phyloP scores from a whole-genome alignment of 805 yeast species.

The Suhomyces sp. region DNA sequence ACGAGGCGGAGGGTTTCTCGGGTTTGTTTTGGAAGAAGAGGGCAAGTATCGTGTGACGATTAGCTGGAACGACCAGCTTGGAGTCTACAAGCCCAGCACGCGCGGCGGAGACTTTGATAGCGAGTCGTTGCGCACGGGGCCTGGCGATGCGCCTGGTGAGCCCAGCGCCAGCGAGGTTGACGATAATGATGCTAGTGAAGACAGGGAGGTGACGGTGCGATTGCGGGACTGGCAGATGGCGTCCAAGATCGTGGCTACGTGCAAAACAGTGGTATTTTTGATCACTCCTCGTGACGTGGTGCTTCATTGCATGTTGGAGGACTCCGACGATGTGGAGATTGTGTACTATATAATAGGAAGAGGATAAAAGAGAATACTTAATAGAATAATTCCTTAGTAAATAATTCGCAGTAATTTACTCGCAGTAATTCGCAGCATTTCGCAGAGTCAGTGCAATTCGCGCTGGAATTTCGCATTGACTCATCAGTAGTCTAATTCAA shows the following conservation, averaged over 20 bases:
- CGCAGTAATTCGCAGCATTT: background rate
- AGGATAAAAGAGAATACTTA: background rate
- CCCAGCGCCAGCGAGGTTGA: conserved; percentile 11
- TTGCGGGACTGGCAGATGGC: conserved; percentile 70
- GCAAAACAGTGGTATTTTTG: conserved; percentile 59
- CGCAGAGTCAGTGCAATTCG: background rate
- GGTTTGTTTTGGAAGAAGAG: conserved; percentile 54
- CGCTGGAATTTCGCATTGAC: background rate
- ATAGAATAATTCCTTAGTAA: too few relatives aligned
- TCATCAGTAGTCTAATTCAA: background rate
- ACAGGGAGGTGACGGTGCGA: conserved; percentile 48
- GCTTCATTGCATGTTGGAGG: conserved; percentile 65
- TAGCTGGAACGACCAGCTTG: conserved; percentile 56
- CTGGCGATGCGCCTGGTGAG: conserved; percentile 12
- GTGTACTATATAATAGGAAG: conserved; percentile 56
- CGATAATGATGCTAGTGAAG: conserved; percentile 21
- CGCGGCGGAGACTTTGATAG: conserved; percentile 15
- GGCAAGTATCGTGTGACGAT: conserved; percentile 51
- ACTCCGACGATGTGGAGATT: conserved; percentile 61
- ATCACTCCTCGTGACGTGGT: conserved; percentile 57
- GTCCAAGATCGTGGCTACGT: conserved; percentile 55
- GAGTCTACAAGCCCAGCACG: conserved; percentile 36
- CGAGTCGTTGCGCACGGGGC: conserved; percentile 20
- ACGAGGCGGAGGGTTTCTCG: conserved; percentile 45
- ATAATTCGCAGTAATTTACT: too few relatives aligned